Evolutionary conservation across 1,139 yeast genomes (phyloP), one percentile per base, ranked within the genome.

Genomic region (Saccharomyces hybrid): DNA sequence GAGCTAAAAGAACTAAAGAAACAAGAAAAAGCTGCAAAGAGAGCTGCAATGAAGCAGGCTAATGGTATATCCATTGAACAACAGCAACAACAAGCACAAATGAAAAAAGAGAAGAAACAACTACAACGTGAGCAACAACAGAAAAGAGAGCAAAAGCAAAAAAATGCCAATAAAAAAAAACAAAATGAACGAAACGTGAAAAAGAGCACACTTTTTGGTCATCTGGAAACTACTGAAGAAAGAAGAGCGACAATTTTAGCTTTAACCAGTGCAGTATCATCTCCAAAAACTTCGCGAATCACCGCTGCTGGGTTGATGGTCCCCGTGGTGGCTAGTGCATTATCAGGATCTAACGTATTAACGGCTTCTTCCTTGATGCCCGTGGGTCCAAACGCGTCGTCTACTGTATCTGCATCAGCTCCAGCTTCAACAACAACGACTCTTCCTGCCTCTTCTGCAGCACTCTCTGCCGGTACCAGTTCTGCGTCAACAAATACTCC

Each of bases 1-100:
- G 96, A 90, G 67, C 77, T 90, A 60, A 91, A 91, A 69, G 97
- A 90, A 64, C 73, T 84, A 69, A 88, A 89, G 70, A 89, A 90
- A 76, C 81, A 83, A 64, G 96, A 90, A 65, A 91, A 91, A 71
- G 93, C 95, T 5, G 95, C 93, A 49, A 88, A 88, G 69, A 77
- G 97, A 70, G 59, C 71, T 8, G 73, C 72, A 8, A 63, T 63
- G 55, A 70, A 70, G 55, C 70, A 67, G 52, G 71, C 66, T 20
- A 67, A 67, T 56, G 73, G 73, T 51, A 68, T 69, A 32, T 60
- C 72, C 9, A 56, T 68, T 26, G 71, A 69, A 54, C 67, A 68
- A 48, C 72, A 70, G 54, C 70, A 70, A 52, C 63, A 64, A 30
- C 68, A 64, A 55, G 73, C 73, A 4, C 64, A 66, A 48, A 56